Base-by-base conservation (phyloP, 208 protist species). In the Vickermania ingenoplastis region DNA sequence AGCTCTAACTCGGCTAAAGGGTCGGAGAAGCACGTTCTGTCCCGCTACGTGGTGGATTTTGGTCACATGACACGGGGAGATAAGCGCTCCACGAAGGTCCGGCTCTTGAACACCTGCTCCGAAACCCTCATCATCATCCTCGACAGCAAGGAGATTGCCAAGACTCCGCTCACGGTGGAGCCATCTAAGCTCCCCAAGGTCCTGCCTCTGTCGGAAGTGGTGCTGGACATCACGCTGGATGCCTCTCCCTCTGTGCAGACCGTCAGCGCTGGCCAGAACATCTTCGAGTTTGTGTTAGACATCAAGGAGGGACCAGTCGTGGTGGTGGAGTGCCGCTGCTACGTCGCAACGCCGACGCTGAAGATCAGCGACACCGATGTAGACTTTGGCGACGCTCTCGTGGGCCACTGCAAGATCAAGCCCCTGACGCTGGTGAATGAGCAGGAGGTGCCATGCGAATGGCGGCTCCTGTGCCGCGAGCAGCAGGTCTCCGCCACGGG, bases 21-120 rank as follows among this genome's bases (percentile, higher is more conserved):
- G 5, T 24, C 59, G 2, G 65, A 30, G 14, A 91, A 91, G 61
- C 65, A 73, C 59, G 70, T 96, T n/a, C 72, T 98, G 7, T 64
- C 84, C 0, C 71, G 67, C 13, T 97, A 97, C 71, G 45, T 91
- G 24, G 70, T 96, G 52, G 91, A 98, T 67, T 97, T 98, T 83
- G 96, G 96, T 28, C 72, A 95, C 75, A 90, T 98, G 57, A 90
- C 96, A 3, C 86, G 86, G 24, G 84, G 84, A 41, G 81, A 94
- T 14, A 61, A 77, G 28, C 85, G 83, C 25, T 94, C 79, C 26
- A 72, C 75, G 31, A 79, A 65, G 52, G 67, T 98, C 50, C 53
- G 54, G 4, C n/a, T 98, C 7, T 60, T 77, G 27, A 98, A 98
- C 79, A 88, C 86, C 48, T 90, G 78, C 27, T 55, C 73, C 4